Percentiles rank a stretch among this genome's conserved stretches.
Conservation (phyloP, 2,329 filamentous ascomycete species). For the Monosporascus sp. region DNA sequence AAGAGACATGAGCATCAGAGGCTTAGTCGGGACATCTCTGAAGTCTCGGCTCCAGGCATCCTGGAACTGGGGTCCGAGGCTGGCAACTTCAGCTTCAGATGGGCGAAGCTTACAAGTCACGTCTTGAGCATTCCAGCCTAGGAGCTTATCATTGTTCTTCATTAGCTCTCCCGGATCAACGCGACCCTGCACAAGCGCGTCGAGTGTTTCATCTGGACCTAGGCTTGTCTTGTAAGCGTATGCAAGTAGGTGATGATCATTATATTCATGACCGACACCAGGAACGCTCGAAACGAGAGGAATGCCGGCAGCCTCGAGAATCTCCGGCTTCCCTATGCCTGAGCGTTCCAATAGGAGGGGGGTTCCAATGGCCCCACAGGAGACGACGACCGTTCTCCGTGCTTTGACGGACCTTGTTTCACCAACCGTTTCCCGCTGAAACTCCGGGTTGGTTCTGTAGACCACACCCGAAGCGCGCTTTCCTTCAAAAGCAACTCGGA, state of each 20-base stretch:
- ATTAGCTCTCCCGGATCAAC: constrained; percentile 9
- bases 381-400: constrained; percentile 42
- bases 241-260: constrained; percentile 42
- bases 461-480: constrained; percentile 39
- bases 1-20: constrained; percentile 35
- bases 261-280: constrained; percentile 43
- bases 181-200: constrained; percentile 18
- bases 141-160: constrained; percentile 14
- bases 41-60: constrained; percentile 44
- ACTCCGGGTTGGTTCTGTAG: constrained; percentile 39
- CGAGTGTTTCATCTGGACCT: constrained; percentile 34
- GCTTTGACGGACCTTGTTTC: constrained; percentile 32
- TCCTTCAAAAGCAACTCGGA: constrained; percentile 47
- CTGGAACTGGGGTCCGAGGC: constrained; percentile 41
- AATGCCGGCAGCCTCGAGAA: constrained; percentile 36
- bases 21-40: constrained; percentile 27
- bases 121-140: constrained; percentile 48
- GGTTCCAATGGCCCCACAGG: constrained; percentile 42
- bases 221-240: constrained; percentile 45
- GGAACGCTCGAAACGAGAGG: constrained; percentile 40
- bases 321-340: constrained; percentile 45
- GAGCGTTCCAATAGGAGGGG: constrained; percentile 54
- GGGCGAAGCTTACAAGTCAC: constrained; percentile 43
- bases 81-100: constrained; percentile 39
- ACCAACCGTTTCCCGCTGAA: constrained; percentile 18